Base-by-base conservation (phyloP, 257 asterid species). In the Gentiana dahurica region DNA sequence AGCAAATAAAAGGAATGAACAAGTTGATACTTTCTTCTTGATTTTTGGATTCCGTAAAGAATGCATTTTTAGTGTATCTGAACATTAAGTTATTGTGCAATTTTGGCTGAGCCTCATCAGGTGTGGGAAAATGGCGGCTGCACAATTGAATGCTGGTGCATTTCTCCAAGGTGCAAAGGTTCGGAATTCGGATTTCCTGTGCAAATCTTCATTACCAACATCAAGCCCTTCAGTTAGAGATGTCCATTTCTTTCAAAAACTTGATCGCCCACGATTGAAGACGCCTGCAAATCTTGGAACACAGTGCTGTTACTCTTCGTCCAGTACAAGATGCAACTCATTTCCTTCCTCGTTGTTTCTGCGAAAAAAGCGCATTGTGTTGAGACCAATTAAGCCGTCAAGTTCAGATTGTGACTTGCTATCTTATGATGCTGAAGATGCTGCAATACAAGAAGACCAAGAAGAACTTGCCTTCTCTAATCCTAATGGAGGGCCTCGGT, bases 141-240 rank as follows among this genome's bases (percentile, higher is more conserved):
- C 85, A 47, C 86, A 79, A 61, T 61, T 81, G 51, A 65, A 67
- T 44, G 68, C 67, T 12, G 71, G 73, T 58, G 55, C 77, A 34
- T 58, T 67, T 53, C 64, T 72, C 50, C 55, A 68, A 41, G 79
- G 75, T 36, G 62, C 64, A 36, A 55, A 60, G 46, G 63, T 47
- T 44, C 68, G 57, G 44, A 59, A 54, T 58, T 59, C 57, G 71
- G 60, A 60, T 53, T 54, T 49, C 36, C 36, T 38, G 34, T 53
- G 50, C 55, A 59, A 46, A n/a, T 34, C 55, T 15, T 37, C 49
- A n/a, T 13, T 35, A 13, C 51, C 41, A 61, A 59, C 70, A 4
- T 54, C 61, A 8, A 45, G 55, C 55, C 63, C 47, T 43, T 66
- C 60, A 4, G 51, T 39, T 15, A 66, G 64, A 39, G 53, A 33